These are phyloP conservation scores for Dendrobium huoshanense DNA, from an alignment of 106 monocot species.

Conservation along the genomic window DNA sequence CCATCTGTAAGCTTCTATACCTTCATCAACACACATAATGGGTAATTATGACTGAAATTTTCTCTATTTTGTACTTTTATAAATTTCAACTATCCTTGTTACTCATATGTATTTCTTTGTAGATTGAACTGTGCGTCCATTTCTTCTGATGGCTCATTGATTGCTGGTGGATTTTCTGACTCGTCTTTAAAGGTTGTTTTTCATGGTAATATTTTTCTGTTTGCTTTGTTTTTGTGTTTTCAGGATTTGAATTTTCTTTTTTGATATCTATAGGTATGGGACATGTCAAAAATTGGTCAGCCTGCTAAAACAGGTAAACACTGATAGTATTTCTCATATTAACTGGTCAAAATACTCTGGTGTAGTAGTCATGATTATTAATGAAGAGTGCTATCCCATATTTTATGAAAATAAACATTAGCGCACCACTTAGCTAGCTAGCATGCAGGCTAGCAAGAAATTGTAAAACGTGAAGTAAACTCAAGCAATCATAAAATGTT, in stretches of 20 bases:
- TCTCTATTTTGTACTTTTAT: background rate
- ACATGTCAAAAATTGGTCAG: constrained; percentile 88
- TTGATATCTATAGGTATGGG: constrained; percentile 67
- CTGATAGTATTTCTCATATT: constrained; percentile 1
- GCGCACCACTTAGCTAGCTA: too few species aligned
- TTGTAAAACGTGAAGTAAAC: too few species aligned
- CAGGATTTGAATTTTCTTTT: background rate
- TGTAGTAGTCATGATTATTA: background rate
- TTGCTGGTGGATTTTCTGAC: constrained; percentile 97
- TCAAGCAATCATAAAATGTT: too few species aligned
- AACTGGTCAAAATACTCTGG: constrained; percentile 7
- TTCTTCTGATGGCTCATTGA: constrained; percentile 87
- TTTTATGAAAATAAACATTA: too few species aligned
- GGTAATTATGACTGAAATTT: constrained; percentile 31
- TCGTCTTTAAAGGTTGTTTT: constrained; percentile 84
- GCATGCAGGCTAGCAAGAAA: too few species aligned
- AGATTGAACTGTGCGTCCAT: constrained; percentile 89
- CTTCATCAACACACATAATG: constrained; percentile 85
- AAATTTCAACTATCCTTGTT: background rate
- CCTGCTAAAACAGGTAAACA: constrained; percentile 47
- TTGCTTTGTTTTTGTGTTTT: background rate
- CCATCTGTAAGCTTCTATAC: constrained; percentile 98
- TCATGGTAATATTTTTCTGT: background rate
- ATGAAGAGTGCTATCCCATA: too few species aligned
- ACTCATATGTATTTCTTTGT: background rate